Evolutionary conservation across 371 early-diverging fungal species (phyloP).

Genomic region (Mucor racemosus): DNA sequence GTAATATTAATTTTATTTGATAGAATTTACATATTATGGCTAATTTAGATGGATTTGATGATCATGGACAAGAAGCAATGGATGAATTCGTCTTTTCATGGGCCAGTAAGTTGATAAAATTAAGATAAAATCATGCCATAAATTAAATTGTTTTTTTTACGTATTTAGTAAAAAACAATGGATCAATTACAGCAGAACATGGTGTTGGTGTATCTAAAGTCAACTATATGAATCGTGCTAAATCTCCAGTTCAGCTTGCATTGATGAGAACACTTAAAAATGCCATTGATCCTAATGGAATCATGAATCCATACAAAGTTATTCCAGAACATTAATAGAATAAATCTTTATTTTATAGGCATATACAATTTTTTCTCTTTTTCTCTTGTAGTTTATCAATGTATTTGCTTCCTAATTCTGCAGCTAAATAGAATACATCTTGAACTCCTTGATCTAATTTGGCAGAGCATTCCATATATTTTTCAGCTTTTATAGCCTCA

Average conservation of each 20-base stretch:
- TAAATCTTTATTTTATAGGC: constrained; percentile 66
- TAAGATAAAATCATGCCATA: background rate
- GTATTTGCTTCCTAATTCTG: constrained; percentile 2
- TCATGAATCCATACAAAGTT: constrained; percentile 86
- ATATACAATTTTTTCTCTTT: constrained; percentile 8
- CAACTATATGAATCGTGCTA: constrained; percentile 59
- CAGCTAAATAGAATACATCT: constrained; percentile 32
- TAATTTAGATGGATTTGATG: constrained; percentile 57
- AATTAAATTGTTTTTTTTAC: background rate
- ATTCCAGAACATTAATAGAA: constrained; percentile 43
- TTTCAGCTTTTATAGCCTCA: constrained; percentile 21
- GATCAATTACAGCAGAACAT: constrained; percentile 75
- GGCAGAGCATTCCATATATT: constrained; percentile 38
- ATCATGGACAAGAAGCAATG: constrained; percentile 58
- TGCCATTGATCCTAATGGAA: constrained; percentile 80
- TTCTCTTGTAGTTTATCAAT: background rate
- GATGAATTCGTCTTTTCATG: constrained; percentile 92
- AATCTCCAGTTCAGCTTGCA: constrained; percentile 52
- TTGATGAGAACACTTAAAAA: constrained; percentile 74
- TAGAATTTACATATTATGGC: constrained; percentile 94
- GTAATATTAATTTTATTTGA: background rate
- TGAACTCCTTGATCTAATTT: constrained; percentile 34
- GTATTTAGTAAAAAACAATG: constrained; percentile 30
- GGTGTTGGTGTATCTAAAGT: constrained; percentile 70
- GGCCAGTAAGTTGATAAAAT: constrained; percentile 34